A percentile compares a stretch with the other conserved stretches of the same genome.
These are phyloP conservation scores for Stereum hirsutum DNA, from an alignment of 1,284 basidiomycete genomes.

Conservation along the genomic window DNA sequence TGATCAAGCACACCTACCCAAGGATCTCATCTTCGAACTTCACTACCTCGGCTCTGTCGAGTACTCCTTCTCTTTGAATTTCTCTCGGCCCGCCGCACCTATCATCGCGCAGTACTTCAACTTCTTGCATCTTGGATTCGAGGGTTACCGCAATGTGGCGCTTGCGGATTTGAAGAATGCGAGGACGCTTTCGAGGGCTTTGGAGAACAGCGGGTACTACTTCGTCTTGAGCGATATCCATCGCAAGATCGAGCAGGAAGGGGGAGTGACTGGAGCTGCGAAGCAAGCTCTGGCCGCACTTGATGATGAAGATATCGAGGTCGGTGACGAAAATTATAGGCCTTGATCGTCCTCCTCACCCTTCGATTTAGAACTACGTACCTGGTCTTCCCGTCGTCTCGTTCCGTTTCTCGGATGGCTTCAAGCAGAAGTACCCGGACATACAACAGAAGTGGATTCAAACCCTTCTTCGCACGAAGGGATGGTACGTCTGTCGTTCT, in stretches of 20 bases:
- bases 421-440: conserved; percentile 61
- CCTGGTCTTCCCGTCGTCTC: conserved; percentile 87
- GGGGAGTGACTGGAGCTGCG: conserved; percentile 23
- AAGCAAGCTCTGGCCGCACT: conserved; percentile 25
- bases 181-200: conserved; percentile 75
- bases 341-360: conserved; percentile 4
- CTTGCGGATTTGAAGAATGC: conserved; percentile 78
- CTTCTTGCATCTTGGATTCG: conserved; percentile 76
- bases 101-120: conserved; percentile 94
- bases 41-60: conserved; percentile 62
- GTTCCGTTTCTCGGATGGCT: conserved; percentile 82
- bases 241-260: conserved; percentile 20
- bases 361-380: conserved; percentile 43
- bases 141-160: conserved; percentile 74
- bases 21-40: conserved; percentile 90
- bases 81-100: conserved; percentile 84
- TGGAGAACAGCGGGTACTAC: conserved; percentile 77
- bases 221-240: conserved; percentile 70
- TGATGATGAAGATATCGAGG: conserved; percentile 49
- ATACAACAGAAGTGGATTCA: conserved; percentile 90
- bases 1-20: conserved; percentile 66
- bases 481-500: conserved; percentile 45
- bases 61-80: conserved; percentile 88
- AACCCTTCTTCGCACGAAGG: conserved; percentile 64
- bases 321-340: conserved; percentile 16